Evolutionary conservation across 2,329 filamentous ascomycete genomes (phyloP), one percentile per base, ranked within the genome.

Genomic region (Chrysoporthe austroafricana): DNA sequence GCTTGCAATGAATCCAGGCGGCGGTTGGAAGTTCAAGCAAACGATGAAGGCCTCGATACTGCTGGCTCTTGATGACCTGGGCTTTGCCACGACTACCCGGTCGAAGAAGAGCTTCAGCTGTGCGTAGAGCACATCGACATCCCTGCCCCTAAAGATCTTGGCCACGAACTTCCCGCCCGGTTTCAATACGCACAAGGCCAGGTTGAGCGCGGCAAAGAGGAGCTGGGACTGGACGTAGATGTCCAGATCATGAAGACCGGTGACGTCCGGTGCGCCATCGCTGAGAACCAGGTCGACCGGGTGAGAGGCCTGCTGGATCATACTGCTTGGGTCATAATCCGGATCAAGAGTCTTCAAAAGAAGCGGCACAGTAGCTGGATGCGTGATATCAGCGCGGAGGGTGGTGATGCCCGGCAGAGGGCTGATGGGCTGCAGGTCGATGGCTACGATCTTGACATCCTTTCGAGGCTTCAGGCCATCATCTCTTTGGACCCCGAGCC

Each of bases 171-270:
- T 97, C 70, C 96, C 96, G 56, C 96, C 96, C 0, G 94, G 94
- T 69, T 92, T 91, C 32, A 99, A 86, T 14, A 99, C 94, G 76
- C 95, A 97, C 14, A 97, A 88, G 0, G 96, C 94, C 2, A 99
- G 88, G 77, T 97, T 97, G 26, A 99, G 86, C 0, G 96, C 96
- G 0, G 95, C 93, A 79, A 96, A 97, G 62, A 99, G 90, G 9
- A 99, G 86, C 79, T 98, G 96, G 9, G 92, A 94, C 80, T 99
- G 96, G 21, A 99, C 92, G 79, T 99, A 99, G 73, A 98, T 98
- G 79, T 99, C 96, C 46, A 99, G 88, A 77, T 99, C 96, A 78
- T 99, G 96, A 1, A 99, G 85, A 26, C 96, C 96, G 0, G 96
- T 99, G 14, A 99, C 96, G 75, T 99, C 96, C 0, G 96, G 96